These are phyloP conservation scores for Artemisia tridentata DNA, from an alignment of 129 eudicot genomes.

Conservation along the genomic window DNA sequence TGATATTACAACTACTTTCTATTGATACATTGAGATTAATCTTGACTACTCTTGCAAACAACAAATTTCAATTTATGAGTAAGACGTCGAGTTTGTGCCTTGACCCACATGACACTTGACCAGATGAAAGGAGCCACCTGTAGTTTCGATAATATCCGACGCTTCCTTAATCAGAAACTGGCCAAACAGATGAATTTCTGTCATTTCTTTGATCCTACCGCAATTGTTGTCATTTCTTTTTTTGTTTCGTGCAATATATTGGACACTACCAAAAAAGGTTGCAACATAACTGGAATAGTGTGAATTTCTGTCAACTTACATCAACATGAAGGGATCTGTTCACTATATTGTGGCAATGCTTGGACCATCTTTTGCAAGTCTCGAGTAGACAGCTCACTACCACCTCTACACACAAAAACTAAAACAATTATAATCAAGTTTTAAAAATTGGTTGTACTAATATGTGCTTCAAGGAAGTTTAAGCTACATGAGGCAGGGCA, in stretches of 20 bases:
- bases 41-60: no score
- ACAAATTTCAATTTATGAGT: no score
- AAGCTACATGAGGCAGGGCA: neutral
- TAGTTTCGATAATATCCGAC: no score
- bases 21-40: no score
- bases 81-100: no score
- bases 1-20: no score
- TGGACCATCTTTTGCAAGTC: conserved; percentile 97
- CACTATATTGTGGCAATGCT: conserved; percentile 94
- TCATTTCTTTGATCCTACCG: no score
- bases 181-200: no score
- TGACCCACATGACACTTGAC: no score
- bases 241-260: neutral
- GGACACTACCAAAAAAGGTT: neutral
- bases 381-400: conserved; percentile 82
- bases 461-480: conserved; percentile 1
- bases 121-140: no score
- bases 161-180: no score
- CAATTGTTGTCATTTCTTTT: no score
- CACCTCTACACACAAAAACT: conserved; percentile 49
- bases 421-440: conserved; percentile 8
- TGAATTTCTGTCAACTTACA: conserved; percentile 51
- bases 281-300: conserved; percentile 12
- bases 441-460: neutral
- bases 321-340: conserved; percentile 97